Evolutionary conservation across 2,329 filamentous ascomycete species (phyloP).

Genomic region (Lizonia empirigonia): DNA sequence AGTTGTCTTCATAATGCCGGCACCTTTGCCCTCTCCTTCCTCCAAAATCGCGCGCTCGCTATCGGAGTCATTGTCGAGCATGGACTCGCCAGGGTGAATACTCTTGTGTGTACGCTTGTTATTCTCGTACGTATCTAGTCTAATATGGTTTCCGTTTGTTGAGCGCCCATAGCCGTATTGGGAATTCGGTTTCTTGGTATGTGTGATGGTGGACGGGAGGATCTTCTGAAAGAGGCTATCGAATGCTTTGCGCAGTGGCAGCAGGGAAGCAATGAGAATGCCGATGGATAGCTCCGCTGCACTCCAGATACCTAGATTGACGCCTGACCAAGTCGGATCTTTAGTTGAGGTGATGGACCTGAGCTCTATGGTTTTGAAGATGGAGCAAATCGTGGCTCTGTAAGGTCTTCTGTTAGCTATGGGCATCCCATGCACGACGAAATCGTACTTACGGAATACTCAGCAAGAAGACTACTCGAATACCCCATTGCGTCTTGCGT

Average conservation of each 20-base stretch:
- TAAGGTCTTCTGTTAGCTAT: background rate
- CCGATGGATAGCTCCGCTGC: constrained; percentile 30
- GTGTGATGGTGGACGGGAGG: constrained; percentile 22
- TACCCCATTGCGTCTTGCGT: constrained; percentile 35
- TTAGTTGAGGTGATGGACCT: constrained; percentile 25
- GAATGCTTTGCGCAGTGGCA: constrained; percentile 36
- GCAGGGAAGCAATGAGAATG: constrained; percentile 30
- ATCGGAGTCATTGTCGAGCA: constrained; percentile 32
- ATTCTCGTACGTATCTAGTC: constrained; percentile 19
- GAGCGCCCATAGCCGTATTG: constrained; percentile 19
- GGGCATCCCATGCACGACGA: no score
- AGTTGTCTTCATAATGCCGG: constrained; percentile 34
- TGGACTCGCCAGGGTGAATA: constrained; percentile 23
- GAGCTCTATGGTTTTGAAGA: constrained; percentile 38
- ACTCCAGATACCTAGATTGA: constrained; percentile 37
- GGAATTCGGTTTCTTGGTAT: constrained; percentile 13
- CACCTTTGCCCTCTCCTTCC: constrained; percentile 24
- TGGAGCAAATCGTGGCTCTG: constrained; percentile 36
- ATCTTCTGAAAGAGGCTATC: constrained; percentile 25
- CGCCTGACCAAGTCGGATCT: constrained; percentile 35
- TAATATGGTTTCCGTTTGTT: constrained; percentile 17
- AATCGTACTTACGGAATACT: constrained; percentile 32
- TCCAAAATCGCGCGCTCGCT: constrained; percentile 37
- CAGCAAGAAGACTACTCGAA: constrained; percentile 37
- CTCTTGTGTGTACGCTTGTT: constrained; percentile 12